phyloP scores from a whole-genome alignment of 2,329 filamentous ascomycete species.

The Aspergillus hortae region DNA sequence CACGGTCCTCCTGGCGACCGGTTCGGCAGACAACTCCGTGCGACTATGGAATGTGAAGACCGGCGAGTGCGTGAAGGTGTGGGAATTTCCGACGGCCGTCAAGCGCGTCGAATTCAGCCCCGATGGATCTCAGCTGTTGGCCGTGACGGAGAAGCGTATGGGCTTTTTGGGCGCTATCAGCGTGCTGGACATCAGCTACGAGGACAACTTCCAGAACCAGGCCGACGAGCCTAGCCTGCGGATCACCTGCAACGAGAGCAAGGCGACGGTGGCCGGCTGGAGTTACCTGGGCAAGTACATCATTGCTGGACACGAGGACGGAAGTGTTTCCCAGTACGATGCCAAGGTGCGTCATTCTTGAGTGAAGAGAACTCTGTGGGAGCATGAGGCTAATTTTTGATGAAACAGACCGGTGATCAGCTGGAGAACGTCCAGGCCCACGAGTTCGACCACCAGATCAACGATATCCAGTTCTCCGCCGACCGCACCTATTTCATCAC shows the following conservation, averaged over 20 bases:
- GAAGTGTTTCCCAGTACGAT: constrained; percentile 86
- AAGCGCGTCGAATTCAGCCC: constrained; percentile 98
- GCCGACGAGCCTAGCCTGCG: constrained; percentile 75
- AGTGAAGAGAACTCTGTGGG: neutral
- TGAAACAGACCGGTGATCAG: constrained; percentile 68
- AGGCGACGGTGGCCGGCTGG: constrained; percentile 96
- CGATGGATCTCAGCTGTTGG: constrained; percentile 84
- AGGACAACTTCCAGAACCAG: constrained; percentile 70
- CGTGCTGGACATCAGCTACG: constrained; percentile 82
- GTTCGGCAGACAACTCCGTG: constrained; percentile 97
- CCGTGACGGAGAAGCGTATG: constrained; percentile 98
- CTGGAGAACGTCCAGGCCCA: constrained; percentile 78
- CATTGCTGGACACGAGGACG: constrained; percentile 95
- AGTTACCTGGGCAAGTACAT: constrained; percentile 94
- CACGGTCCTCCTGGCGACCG: constrained; percentile 85
- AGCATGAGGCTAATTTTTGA: constrained; percentile 13
- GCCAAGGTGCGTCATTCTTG: constrained; percentile 61
- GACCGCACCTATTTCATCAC: constrained; percentile 99
- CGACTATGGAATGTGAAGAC: constrained; percentile 94
- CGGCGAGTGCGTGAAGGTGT: constrained; percentile 89
- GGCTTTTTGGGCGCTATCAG: constrained; percentile 92
- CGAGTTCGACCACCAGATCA: constrained; percentile 77
- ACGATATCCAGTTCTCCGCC: constrained; percentile 88
- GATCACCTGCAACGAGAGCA: constrained; percentile 93
- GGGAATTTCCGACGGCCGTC: constrained; percentile 95